Percentiles rank a stretch among this genome's conserved stretches.
Conservation (phyloP, 2,329 filamentous ascomycete species). For the Pseudocercospora vitis region DNA sequence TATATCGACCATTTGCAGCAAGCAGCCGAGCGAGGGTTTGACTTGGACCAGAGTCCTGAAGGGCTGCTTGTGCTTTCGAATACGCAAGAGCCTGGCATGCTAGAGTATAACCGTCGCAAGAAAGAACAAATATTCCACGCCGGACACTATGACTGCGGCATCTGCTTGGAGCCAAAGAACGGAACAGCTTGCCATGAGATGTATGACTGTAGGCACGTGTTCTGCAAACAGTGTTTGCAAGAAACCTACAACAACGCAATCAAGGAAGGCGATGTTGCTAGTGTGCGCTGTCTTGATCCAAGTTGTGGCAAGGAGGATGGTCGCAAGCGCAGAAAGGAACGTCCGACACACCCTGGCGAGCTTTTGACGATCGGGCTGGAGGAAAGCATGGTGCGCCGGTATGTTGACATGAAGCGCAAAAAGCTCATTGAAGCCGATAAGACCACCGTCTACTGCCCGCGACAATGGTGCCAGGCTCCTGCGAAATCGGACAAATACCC, state of each 20-base stretch:
- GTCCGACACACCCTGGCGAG: conserved; percentile 76
- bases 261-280: conserved; percentile 74
- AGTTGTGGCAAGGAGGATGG: conserved; percentile 59
- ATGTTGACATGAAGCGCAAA: conserved; percentile 88
- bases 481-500: conserved; percentile 60
- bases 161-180: conserved; percentile 92
- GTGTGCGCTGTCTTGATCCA: conserved; percentile 77
- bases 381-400: conserved; percentile 75
- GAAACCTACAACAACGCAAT: conserved; percentile 91
- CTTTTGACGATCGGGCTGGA: conserved; percentile 57
- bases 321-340: conserved; percentile 59
- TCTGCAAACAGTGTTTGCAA: conserved; percentile 81
- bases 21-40: conserved; percentile 57
- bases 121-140: conserved; percentile 74
- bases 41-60: conserved; percentile 43
- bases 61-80: conserved; percentile 50
- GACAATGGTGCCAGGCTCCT: conserved; percentile 88
- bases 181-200: conserved; percentile 73
- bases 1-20: conserved; percentile 63
- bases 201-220: conserved; percentile 83
- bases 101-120: conserved; percentile 76
- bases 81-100: conserved; percentile 64
- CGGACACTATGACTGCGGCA: conserved; percentile 81
- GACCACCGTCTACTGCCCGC: conserved; percentile 86
- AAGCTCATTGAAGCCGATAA: conserved; percentile 89